These are phyloP conservation scores for Schizonepeta tenuifolia DNA, from an alignment of 257 asterid species.

Conservation along the genomic window DNA sequence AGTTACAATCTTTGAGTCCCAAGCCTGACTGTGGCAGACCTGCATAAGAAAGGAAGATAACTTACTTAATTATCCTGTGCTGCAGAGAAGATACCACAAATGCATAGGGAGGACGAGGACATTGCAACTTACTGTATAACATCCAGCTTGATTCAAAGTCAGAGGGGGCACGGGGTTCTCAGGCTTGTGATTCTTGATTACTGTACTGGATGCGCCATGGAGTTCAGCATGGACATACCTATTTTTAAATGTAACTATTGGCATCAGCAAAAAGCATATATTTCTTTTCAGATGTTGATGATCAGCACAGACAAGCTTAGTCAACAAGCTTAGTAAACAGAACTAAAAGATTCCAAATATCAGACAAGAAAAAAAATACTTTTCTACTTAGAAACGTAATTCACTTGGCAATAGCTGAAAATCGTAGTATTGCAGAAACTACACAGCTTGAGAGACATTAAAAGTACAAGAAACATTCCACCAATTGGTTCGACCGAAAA, in stretches of 20 bases:
- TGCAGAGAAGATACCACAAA: conserved; percentile 19
- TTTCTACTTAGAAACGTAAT: conserved; percentile 6
- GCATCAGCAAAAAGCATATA: conserved; percentile 34
- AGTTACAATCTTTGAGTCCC: conserved; percentile 98
- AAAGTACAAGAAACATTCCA: neutral
- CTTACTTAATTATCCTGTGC: neutral
- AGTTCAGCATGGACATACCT: conserved; percentile 99
- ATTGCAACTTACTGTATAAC: conserved; percentile 77
- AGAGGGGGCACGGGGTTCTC: conserved; percentile 91
- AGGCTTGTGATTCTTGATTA: conserved; percentile 96
- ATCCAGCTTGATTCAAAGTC: conserved; percentile 95
- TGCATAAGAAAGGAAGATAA: conserved; percentile 39
- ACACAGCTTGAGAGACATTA: conserved; percentile 24
- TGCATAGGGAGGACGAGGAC: neutral
- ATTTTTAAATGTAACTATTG: conserved; percentile 29
- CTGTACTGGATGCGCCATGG: conserved; percentile 98
- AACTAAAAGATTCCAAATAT: conserved; percentile 1
- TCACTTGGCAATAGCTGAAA: neutral
- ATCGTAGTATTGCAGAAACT: conserved; percentile 11
- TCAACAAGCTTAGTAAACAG: conserved; percentile 18
- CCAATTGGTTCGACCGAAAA: too few relatives aligned
- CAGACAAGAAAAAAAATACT: neutral
- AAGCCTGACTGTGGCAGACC: conserved; percentile 99
- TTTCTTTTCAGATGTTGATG: neutral
- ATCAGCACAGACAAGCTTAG: conserved; percentile 21